These are phyloP conservation scores for Centrapalus pauciflorus DNA, from an alignment of 129 eudicot species.

Conservation along the genomic window DNA sequence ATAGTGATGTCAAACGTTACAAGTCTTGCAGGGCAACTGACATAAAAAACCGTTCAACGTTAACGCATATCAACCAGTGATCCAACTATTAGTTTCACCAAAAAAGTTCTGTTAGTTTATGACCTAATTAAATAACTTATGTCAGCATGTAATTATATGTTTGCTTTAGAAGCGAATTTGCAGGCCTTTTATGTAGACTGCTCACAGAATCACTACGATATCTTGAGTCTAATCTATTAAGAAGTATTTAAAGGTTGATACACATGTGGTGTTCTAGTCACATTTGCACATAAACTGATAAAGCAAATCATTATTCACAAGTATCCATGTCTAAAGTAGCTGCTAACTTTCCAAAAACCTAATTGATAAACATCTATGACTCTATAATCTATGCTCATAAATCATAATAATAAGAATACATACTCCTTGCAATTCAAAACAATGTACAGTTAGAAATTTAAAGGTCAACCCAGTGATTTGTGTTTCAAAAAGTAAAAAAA, in stretches of 20 bases:
- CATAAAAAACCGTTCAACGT: background rate
- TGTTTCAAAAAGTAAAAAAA: background rate
- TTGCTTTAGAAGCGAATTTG: too few relatives aligned
- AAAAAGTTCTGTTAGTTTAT: too few relatives aligned
- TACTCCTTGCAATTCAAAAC: background rate
- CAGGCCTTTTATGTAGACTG: too few relatives aligned
- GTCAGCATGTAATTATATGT: too few relatives aligned
- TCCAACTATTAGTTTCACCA: background rate
- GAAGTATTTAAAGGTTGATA: too few relatives aligned
- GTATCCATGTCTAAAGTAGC: background rate
- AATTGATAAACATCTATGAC: background rate
- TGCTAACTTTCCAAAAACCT: background rate
- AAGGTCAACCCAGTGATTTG: background rate
- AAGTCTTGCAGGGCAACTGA: background rate
- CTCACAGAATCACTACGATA: too few relatives aligned
- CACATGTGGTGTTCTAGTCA: too few relatives aligned
- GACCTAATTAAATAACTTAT: too few relatives aligned
- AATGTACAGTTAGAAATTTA: background rate
- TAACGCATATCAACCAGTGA: background rate
- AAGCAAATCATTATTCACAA: background rate
- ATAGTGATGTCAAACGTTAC: background rate
- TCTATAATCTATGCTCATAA: background rate
- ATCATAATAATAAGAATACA: background rate
- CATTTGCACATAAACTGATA: background rate
- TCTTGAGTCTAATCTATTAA: too few relatives aligned